Evolutionary conservation across 116 monocot genomes (phyloP), one percentile per base, ranked within the genome.

Genomic region (Papilionanthe hybrid): DNA sequence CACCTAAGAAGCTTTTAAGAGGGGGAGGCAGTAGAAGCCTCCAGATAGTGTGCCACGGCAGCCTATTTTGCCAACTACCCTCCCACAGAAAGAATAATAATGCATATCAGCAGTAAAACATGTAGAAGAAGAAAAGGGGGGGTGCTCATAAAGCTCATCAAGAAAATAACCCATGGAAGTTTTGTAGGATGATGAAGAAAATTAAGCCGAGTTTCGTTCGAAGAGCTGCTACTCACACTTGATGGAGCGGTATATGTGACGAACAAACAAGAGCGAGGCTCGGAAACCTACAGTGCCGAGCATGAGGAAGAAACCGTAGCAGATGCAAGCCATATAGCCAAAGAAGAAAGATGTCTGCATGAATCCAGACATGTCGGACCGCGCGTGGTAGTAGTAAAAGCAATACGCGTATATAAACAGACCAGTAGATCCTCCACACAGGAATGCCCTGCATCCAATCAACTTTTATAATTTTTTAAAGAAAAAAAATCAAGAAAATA

Each of bases 271-370:
- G 22, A 83, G 58, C 7, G 83, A 83, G 37, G 83, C 72, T 50
- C 83, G 83, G 83, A 83, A 83, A 12, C 83, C 83, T 4, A 83
- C 53, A 7, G 78, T 83, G 20, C 78, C 82, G 0, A 83, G 78
- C 83, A 83, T 83, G 55, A 83, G 83, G 73, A 83, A 83, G 73
- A 83, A 83, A 19, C 83, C 83, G 18, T 83, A 83, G 60, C 83
- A 83, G 73, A 82, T 82, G 77, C 82, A 82, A 30, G 82, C 77
- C 82, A 82, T 82, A 75, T 82, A 82, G 41, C 82, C 82, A 55
- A 82, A 82, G 82, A 83, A 83, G 83, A 83, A 83, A 1, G 83
- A 83, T 23, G 83, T 78, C 43, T 83, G 83, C 83, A 83, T 72
- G 72, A 83, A 83, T 27, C 83, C 83, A 7, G 78, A 78, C 83